A percentile compares a stretch with the other conserved stretches of the same genome.
phyloP scores from a whole-genome alignment of 2,329 filamentous ascomycete species.

The Fusarium miscanthi region DNA sequence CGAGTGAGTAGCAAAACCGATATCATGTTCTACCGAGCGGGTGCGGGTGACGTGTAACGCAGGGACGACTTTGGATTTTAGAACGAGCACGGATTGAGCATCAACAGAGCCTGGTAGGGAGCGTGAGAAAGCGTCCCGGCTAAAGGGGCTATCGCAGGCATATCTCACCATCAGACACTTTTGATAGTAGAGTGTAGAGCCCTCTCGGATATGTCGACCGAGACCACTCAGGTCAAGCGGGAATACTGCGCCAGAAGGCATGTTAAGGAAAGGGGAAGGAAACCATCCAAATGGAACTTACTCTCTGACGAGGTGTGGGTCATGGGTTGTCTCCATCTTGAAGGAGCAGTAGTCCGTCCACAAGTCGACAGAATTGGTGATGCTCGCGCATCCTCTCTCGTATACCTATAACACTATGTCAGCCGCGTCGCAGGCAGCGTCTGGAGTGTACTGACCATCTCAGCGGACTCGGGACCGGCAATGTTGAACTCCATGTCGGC shows the following conservation, averaged over 20 bases:
- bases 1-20: conserved; percentile 64
- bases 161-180: conserved; percentile 74
- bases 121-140: conserved; percentile 73
- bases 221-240: conserved; percentile 55
- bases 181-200: conserved; percentile 53
- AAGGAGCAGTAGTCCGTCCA: conserved; percentile 98
- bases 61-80: conserved; percentile 55
- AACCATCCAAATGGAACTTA: conserved; percentile 82
- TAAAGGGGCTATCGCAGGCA: conserved; percentile 68
- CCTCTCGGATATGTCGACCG: conserved; percentile 51
- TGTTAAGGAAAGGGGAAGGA: conserved; percentile 77
- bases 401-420: conserved; percentile 74
- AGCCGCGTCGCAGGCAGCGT: background rate
- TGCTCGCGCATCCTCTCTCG: conserved; percentile 92
- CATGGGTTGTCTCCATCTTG: conserved; percentile 97
- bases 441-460: conserved; percentile 76
- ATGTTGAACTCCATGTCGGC: conserved; percentile 98
- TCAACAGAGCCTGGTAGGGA: conserved; percentile 71
- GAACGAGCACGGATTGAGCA: conserved; percentile 50
- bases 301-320: conserved; percentile 96
- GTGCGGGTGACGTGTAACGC: conserved; percentile 50
- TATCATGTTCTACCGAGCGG: conserved; percentile 51
- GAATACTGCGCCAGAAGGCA: conserved; percentile 59
- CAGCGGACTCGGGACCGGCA: conserved; percentile 93
- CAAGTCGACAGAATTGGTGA: conserved; percentile 92